Evolutionary conservation across 495 filamentous ascomycete species (phyloP), one percentile per base, ranked within the genome.

Genomic region (Trichoderma erinaceum): DNA sequence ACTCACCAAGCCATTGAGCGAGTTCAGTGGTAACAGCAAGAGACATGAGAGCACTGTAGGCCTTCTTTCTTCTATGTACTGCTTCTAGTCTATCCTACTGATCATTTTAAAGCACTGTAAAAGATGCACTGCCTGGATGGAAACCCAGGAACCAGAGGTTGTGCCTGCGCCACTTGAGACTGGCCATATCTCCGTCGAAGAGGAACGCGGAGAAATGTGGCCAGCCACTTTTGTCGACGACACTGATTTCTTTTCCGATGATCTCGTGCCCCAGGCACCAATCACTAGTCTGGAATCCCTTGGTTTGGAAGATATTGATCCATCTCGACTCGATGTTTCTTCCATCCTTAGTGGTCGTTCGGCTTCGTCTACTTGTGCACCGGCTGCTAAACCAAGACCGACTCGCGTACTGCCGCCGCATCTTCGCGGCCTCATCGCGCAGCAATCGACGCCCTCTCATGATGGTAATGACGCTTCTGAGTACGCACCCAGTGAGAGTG

Each of bases 331-430:
- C 13, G 56, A n/a, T 32, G 25, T 21, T 0, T 2, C 23, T 32
- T 27, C 56, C 12, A 12, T 21, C 1, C 23, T 21, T 13, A 13
- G 15, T 11, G 25, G 10, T 10, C n/a, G 23, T 29, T 18, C 6
- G 48, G 16, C 18, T 10, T 23, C 18, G 2, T 61, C 56, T 7
- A 61, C 21, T 12, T 10, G 6, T 12, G 6, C 23, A 13, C 21
- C 32, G 32, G 32, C 6, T 35, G 32, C 32, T 35, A 35, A 35
- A 35, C 32, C 32, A 35, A 6, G 32, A 35, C 32, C 32, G 6
- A n/a, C n/a, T n/a, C n/a, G n/a, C n/a, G n/a, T n/a, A 15, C 65
- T 66, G n/a, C 65, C 65, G 16, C 65, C 65, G 11, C 65, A 66
- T 32, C 65, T 66, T 25, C 65, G 43, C 8, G 35, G 35, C 10